A percentile compares a stretch with the other conserved stretches of the same genome.
Conservation (phyloP, 169 alveolate species). For the Plasmodium gaboni region DNA sequence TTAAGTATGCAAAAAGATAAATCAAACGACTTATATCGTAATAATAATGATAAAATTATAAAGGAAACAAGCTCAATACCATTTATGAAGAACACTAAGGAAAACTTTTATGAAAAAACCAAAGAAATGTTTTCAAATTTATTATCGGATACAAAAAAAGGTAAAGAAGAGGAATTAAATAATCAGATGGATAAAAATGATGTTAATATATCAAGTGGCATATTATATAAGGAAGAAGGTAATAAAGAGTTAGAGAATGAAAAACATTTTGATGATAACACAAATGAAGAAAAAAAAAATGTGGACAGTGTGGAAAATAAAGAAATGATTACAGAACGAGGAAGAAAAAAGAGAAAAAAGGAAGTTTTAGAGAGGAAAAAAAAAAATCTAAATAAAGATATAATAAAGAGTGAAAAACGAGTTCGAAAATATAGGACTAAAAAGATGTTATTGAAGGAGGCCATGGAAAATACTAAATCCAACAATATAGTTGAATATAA, state of each 20-base stretch:
- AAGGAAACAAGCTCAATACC: too few relatives aligned
- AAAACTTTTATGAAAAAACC: too few relatives aligned
- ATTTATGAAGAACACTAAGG: too few relatives aligned
- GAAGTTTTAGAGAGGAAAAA: background rate
- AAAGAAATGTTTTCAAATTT: too few relatives aligned
- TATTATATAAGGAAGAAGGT: background rate
- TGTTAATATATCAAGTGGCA: too few relatives aligned
- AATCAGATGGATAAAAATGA: too few relatives aligned
- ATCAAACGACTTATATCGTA: too few relatives aligned
- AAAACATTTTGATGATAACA: background rate
- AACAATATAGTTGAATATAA: background rate
- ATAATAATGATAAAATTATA: too few relatives aligned
- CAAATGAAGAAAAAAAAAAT: slow-evolving; percentile 5
- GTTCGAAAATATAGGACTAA: slow-evolving; percentile 9
- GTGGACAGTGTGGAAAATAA: slow-evolving; percentile 4
- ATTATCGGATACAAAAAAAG: too few relatives aligned
- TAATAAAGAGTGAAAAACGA: slow-evolving; percentile 2
- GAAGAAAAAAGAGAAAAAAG: background rate
- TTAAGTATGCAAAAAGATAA: too few relatives aligned
- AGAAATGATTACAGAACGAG: slow-evolving; percentile 15
- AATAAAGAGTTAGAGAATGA: background rate
- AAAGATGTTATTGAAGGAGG: background rate
- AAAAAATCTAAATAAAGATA: slow-evolving; percentile 7
- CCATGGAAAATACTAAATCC: background rate
- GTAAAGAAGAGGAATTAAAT: too few relatives aligned